Base-by-base conservation (phyloP, 208 protist species). In the Wallacemonas collosoma region DNA sequence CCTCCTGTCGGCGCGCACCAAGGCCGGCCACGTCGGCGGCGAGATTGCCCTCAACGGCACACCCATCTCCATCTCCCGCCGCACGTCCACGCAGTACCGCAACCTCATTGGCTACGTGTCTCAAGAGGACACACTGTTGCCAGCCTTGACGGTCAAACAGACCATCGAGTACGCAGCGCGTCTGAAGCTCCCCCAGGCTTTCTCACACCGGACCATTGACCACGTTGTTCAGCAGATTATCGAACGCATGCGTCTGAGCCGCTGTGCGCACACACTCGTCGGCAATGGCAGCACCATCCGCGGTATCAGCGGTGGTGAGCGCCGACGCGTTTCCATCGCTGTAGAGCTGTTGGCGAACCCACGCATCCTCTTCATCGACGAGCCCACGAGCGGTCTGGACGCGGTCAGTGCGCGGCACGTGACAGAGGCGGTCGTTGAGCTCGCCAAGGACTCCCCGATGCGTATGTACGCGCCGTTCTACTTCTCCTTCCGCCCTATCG, bases 291-390 rank as follows among this genome's bases (percentile, higher is more conserved):
- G 74, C 38, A 70, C 58, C 15, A 48, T 88, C 1, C 88, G 93
- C 55, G 95, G 95, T 48, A 85, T 98, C 66, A 96, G 90, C 70
- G 95, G 95, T 41, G 95, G 95, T n/a, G 93, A 98, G 80, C 87
- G 83, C 75, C 88, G 91, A 8, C 89, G 95, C 8, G 91, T 98
- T 15, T 97, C 90, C 26, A 97, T 98, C 77, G 95, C 93, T 1
- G 91, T 97, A 35, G 93, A 98, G 74, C 73, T 98, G 12, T 79
- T 98, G 57, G 91, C 93, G 8, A 94, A 95, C 60, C 95, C 95
- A 35, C 88, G 90, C 57, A 94, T 98, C 56, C 79, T 98, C n/a
- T 95, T 93, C 74, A 81, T 97, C 38, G 94, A 98, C 68, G 93
- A 98, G 72, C 93, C 93, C 14, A 98, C 93, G 39, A 95, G 90